These are phyloP conservation scores for Pythium graminicola DNA, from an alignment of 352 stramenopile genomes.

Conservation along the genomic window DNA sequence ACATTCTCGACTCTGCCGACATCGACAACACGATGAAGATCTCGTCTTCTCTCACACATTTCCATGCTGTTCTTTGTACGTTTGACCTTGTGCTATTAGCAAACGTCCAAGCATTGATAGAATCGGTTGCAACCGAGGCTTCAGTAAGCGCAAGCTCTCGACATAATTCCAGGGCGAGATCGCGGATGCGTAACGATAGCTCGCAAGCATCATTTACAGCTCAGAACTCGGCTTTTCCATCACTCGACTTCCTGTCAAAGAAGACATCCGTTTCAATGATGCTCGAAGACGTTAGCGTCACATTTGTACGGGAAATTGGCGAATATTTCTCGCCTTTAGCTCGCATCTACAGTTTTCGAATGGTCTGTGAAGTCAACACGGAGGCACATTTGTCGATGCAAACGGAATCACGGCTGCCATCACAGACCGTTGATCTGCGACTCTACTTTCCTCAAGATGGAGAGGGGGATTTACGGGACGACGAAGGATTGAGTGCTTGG, in stretches of 20 bases:
- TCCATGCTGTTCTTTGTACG: conserved; percentile 57
- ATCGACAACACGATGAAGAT: conserved; percentile 41
- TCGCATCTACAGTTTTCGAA: conserved; percentile 53
- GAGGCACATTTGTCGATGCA: conserved; percentile 14
- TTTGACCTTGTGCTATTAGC: conserved; percentile 49
- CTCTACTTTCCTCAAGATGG: conserved; percentile 60
- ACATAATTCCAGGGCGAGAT: conserved; percentile 11
- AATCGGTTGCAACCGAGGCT: conserved; percentile 12
- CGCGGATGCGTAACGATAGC: background rate
- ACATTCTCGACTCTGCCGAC: conserved; percentile 44
- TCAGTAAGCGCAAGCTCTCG: background rate
- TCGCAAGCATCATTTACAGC: background rate
- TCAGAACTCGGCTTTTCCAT: background rate
- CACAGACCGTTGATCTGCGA: conserved; percentile 26
- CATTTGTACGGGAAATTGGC: conserved; percentile 65
- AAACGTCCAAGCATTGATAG: conserved; percentile 17
- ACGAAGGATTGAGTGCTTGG: conserved; percentile 74
- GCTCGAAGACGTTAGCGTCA: conserved; percentile 61
- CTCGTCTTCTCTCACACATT: conserved; percentile 54
- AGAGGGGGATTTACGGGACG: conserved; percentile 36
- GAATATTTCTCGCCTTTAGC: conserved; percentile 66
- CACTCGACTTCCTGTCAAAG: conserved; percentile 7
- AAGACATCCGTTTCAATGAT: conserved; percentile 42
- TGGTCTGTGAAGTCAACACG: conserved; percentile 55
- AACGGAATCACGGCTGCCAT: background rate